phyloP scores from a whole-genome alignment of 163 green algal genomes.

The Chlorella variabilis region DNA sequence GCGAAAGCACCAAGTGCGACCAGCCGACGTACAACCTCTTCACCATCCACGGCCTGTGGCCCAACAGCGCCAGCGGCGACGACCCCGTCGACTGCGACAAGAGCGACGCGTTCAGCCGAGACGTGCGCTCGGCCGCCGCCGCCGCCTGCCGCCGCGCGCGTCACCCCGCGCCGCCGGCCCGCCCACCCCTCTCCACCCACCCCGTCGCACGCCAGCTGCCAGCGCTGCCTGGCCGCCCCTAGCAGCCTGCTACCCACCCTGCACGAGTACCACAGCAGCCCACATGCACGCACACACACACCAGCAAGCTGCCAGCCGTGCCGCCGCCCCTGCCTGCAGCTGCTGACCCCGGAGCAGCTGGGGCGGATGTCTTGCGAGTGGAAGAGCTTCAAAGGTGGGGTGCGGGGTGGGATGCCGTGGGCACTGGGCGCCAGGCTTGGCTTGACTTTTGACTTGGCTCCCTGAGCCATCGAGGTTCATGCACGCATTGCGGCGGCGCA shows the following conservation, averaged over 20 bases:
- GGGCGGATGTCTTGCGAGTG: constrained; percentile 35
- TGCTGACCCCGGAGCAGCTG: neutral
- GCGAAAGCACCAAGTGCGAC: neutral
- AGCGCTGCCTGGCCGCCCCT: too few species aligned
- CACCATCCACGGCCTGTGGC: constrained; percentile 76
- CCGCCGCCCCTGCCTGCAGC: neutral
- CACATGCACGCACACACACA: too few species aligned
- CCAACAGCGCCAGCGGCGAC: constrained; percentile 59
- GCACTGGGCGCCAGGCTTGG: too few species aligned
- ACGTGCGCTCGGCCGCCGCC: neutral
- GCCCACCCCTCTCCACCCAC: too few species aligned
- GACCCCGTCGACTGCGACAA: constrained; percentile 43
- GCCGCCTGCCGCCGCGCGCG: neutral
- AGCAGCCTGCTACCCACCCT: too few species aligned
- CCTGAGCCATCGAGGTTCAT: too few species aligned
- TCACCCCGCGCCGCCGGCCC: too few species aligned
- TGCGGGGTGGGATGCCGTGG: neutral
- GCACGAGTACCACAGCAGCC: too few species aligned
- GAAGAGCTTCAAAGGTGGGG: constrained; percentile 28
- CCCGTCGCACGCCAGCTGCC: too few species aligned
- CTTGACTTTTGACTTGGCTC: too few species aligned
- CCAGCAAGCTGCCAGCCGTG: too few species aligned
- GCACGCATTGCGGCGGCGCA: too few species aligned
- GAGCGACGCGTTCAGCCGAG: constrained; percentile 4
- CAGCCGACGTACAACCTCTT: constrained; percentile 41